These are phyloP conservation scores for Brassica juncea DNA, from an alignment of 345 rosid genomes.

Conservation along the genomic window DNA sequence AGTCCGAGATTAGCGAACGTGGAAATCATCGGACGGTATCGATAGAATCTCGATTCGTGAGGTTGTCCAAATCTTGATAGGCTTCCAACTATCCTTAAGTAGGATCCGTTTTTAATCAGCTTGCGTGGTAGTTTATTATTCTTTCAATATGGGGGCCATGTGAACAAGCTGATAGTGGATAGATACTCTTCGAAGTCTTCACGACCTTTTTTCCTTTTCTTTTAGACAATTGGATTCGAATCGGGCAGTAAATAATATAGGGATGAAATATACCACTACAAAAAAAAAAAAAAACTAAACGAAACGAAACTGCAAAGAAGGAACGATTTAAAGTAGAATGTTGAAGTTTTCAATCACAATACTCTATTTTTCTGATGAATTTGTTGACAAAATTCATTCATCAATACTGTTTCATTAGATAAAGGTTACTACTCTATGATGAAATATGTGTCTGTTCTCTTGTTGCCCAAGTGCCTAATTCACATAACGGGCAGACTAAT, in stretches of 20 bases:
- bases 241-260: background rate
- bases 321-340: background rate
- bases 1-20: slow-evolving; percentile 35
- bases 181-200: slow-evolving; percentile 30
- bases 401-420: background rate
- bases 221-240: background rate
- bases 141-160: slow-evolving; percentile 36
- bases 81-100: slow-evolving; percentile 4
- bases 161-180: slow-evolving; percentile 28
- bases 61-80: slow-evolving; percentile 32
- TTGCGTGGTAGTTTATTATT: slow-evolving; percentile 7
- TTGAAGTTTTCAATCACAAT: background rate
- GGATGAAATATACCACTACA: background rate
- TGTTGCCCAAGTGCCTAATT: background rate
- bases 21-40: slow-evolving; percentile 48
- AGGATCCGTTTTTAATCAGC: background rate
- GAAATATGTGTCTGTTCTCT: background rate
- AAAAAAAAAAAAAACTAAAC: background rate
- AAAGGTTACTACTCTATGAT: background rate
- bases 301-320: background rate
- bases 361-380: background rate
- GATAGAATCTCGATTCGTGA: slow-evolving; percentile 38
- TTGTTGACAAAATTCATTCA: background rate
- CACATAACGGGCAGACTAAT: background rate
- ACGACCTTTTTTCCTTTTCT: background rate